phyloP scores from a whole-genome alignment of 2,329 filamentous ascomycete species.

The Orbilia brochopaga region DNA sequence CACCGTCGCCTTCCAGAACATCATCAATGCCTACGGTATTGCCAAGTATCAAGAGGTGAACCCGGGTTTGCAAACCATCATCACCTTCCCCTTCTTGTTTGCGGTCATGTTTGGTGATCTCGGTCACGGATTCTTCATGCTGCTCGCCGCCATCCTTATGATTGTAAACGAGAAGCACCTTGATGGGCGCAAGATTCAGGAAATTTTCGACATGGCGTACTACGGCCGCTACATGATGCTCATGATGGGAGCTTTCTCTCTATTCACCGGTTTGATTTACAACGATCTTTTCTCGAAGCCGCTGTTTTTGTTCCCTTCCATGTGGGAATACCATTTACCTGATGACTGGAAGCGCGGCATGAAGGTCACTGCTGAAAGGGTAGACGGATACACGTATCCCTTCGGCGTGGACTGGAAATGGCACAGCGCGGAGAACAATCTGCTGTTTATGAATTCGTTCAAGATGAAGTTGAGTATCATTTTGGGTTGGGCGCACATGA shows the following conservation, averaged over 20 bases:
- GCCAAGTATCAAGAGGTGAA: constrained; percentile 98
- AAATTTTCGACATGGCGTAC: constrained; percentile 97
- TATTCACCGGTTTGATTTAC: constrained; percentile 97
- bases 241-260: constrained; percentile 95
- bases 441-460: constrained; percentile 96
- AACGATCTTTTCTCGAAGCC: constrained; percentile 97
- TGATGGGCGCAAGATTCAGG: constrained; percentile 84
- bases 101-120: constrained; percentile 99
- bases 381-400: constrained; percentile 82
- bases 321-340: constrained; percentile 80
- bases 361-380: constrained; percentile 71
- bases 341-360: constrained; percentile 70
- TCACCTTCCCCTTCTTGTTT: constrained; percentile 99
- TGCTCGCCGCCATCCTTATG: constrained; percentile 82
- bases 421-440: constrained; percentile 93
- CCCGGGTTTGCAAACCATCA: constrained; percentile 89
- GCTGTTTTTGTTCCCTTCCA: constrained; percentile 83
- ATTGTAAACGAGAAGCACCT: constrained; percentile 95
- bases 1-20: constrained; percentile 96
- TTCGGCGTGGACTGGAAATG: constrained; percentile 96
- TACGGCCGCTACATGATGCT: constrained; percentile 98
- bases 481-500: constrained; percentile 97
- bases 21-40: constrained; percentile 97
- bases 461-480: constrained; percentile 99
- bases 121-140: constrained; percentile 90